Evolutionary conservation across 148 eudicot species (phyloP), one percentile per base, ranked within the genome.

Genomic region (Silene conica): DNA sequence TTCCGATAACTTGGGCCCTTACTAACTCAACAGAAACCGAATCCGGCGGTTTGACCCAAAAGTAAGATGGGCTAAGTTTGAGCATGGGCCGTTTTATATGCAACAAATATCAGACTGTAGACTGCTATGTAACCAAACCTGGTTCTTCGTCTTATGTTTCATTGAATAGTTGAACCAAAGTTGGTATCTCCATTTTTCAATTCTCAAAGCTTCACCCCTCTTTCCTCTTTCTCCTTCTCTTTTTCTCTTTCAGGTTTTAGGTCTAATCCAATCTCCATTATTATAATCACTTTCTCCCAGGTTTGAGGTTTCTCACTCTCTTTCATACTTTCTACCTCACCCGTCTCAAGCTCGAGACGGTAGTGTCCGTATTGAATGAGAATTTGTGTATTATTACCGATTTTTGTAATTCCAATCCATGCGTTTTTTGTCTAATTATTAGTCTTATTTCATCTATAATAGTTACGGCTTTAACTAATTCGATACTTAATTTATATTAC

Each of bases 231-330:
- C 5, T 3, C 22, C 34, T 28, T 28, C 31, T 28, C 75, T 34
- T 34, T 43, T 34, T 72, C 67, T 71, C 46, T 15, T 20, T 41
- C 0, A 14, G 56, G 56, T 48, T 59, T 60, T 59, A 60, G 56
- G 67, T 73, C 67, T 71, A 11, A 5, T 28, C 16, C 34, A 31
- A 31, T 5, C 34, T 31, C 34, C 34, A 31, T 31, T 31, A 31
- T 3, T 31, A 31, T 3, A 31, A 31, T 31, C 34, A 31, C 34
- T 31, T 7, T 15, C 5, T 25, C 14, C 10, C 76, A 73, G n/a
- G n/a, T n/a, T n/a, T n/a, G n/a, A 26, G 76, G 69, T 73, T 45
- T 62, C 34, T 43, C 56, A 21, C 67, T 45, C 12, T 62, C 34
- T 31, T 31, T 31, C 34, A 0, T 31, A 2, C 34, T 31, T 31